Base-by-base conservation (phyloP, 129 eudicot genomes). In the Pittosporum tobira region DNA sequence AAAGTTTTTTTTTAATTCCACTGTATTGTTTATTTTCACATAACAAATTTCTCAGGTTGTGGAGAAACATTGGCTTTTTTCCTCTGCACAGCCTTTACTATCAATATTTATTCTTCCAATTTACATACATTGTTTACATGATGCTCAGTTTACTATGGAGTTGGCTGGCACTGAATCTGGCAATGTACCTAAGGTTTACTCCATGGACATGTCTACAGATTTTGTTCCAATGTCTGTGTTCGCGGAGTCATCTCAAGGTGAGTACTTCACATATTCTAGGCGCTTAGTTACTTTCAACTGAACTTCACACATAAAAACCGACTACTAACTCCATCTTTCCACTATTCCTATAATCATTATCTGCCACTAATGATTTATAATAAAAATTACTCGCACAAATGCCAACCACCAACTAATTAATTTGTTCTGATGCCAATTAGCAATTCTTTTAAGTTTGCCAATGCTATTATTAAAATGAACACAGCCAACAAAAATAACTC, bases 141-240 rank as follows among this genome's bases (percentile, higher is more conserved):
- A 51, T 81, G 70, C 64, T 69, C 91, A 88, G 94, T 84, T 79
- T 59, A 84, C 91, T 14, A 84, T 88, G 96, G 96, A 88, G 75
- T 65, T 88, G 77, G 70, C 84, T 72, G 88, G 77, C 66, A 74
- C 77, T 65, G 84, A 43, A 53, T 64, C 78, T 48, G 82, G 83
- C 57, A 79, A 66, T 57, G 70, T 67, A 51, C 96, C 94, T 37
- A 79, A 76, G 68, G 56, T 67, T 62, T 88, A 78, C 79, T 76
- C 85, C 5, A 81, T 88, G 96, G 79, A 84, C 77, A 88, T 88
- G 94, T 88, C 94, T 43, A 77, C 75, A 29, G 85, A 88, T 73
- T 55, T 88, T 59, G 63, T 77, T 63, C 96, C 96, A 55, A 88
- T 88, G 96, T 79, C 85, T n/a, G 94, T 88, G 9, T 81, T 88